Base-by-base conservation (phyloP, 371 early-diverging fungal genomes). In the Apophysomyces elegans region DNA sequence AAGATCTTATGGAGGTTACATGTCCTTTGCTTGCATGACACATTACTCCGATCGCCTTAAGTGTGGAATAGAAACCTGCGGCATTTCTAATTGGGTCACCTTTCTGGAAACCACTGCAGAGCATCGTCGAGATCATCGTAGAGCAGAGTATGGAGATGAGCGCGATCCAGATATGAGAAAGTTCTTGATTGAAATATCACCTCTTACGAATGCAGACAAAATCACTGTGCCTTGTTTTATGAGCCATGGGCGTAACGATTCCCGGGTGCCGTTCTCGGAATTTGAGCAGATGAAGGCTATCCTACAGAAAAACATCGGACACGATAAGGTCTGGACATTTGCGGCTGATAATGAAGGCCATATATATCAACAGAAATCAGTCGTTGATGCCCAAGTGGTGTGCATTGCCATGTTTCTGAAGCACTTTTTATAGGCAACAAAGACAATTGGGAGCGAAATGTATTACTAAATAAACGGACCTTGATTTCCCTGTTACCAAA, bases 81-180 rank as follows among this genome's bases (percentile, higher is more conserved):
- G 43, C 5, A 43, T 43, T 43, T 43, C 43, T 43, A 43, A 43
- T 43, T 4, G 43, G 43, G 43, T 43, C 1, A 43, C 43, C 43
- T 43, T 43, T 43, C 43, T 43, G 43, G 43, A 43, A 43, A 43
- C 43, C 14, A 43, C 69, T n/a, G 68, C 66, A 2, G 63, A 46
- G 1, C 65, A 65, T 47, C 57, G 72, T 59, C 56, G 63, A 9
- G 65, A 63, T 9, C 35, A 64, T 21, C 63, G 72, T 45, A 26
- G n/a, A n/a, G 56, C 36, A 26, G 72, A 71, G 57, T 71, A 71
- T 56, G 72, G 72, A 12, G 68, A 68, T 39, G 72, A 71, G 43
- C 26, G 68, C 21, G 47, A 60, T 36, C 72, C 72, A 14, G 69
- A 13, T 35, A 64, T 65, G 58, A 61, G 69, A 8, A 69, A 68